Percentiles rank a stretch among this genome's conserved stretches.
Evolutionary conservation across 169 alveolate species (phyloP).

Genomic region (Pseudocohnilembus persalinus): DNA sequence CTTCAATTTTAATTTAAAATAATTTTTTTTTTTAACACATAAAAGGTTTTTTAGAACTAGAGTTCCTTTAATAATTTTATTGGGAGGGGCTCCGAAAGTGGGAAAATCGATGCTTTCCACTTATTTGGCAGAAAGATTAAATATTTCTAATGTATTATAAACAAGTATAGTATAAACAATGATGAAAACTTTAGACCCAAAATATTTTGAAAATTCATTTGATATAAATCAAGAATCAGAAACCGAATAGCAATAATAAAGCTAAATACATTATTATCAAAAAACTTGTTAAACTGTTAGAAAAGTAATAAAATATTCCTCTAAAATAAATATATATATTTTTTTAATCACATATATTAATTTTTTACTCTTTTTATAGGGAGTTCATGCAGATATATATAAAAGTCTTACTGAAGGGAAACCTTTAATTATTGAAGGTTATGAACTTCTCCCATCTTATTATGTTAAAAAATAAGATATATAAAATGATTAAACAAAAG

Average conservation of each 20-base stretch:
- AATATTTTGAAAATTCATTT: slow-evolving; percentile 15
- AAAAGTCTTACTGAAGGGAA: slow-evolving; percentile 64
- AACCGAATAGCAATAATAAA: slow-evolving; percentile 13
- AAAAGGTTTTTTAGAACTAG: slow-evolving; percentile 51
- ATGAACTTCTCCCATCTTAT: slow-evolving; percentile 43
- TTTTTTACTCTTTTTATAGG: slow-evolving; percentile 2
- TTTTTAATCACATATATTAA: neutral
- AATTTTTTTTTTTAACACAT: neutral
- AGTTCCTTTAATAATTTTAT: slow-evolving; percentile 56
- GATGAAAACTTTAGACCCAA: slow-evolving; percentile 40
- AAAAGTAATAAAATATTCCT: too few relatives aligned
- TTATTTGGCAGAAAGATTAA: slow-evolving; percentile 56
- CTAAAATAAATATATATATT: too few relatives aligned
- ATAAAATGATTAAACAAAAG: neutral
- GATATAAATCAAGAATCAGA: neutral
- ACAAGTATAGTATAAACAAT: slow-evolving; percentile 54
- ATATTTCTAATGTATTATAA: slow-evolving; percentile 57
- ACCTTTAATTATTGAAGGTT: slow-evolving; percentile 63
- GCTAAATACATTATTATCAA: neutral
- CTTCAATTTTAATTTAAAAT: too few relatives aligned
- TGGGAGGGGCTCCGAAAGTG: slow-evolving; percentile 55
- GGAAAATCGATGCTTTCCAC: slow-evolving; percentile 60
- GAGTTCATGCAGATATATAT: slow-evolving; percentile 53
- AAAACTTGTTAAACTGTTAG: slow-evolving; percentile 39
- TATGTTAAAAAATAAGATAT: slow-evolving; percentile 20